These are phyloP conservation scores for Pisolithus sp. DNA, from an alignment of 768 basidiomycete genomes.

Conservation along the genomic window DNA sequence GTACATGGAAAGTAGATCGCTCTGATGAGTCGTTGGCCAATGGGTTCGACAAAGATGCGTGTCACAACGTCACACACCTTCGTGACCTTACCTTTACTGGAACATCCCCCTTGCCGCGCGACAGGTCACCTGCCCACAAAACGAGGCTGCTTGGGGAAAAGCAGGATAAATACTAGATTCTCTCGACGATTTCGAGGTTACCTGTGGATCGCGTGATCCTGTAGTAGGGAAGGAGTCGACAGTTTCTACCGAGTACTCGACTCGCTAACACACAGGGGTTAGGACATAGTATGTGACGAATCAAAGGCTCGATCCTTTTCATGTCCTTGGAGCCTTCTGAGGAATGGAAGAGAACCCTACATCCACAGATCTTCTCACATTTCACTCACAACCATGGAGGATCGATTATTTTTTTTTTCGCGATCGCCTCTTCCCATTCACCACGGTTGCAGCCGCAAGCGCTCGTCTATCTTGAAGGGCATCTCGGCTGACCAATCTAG, in stretches of 20 bases:
- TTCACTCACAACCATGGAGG: conserved; percentile 1
- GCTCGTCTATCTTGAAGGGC: neutral
- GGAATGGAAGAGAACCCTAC: neutral
- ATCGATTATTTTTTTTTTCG: neutral
- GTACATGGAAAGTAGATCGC: conserved; percentile 9
- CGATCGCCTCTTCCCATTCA: neutral
- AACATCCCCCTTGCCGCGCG: no score
- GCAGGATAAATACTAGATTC: conserved; percentile 1
- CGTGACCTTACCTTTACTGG: neutral
- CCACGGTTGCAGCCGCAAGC: neutral
- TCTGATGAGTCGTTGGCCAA: conserved; percentile 1
- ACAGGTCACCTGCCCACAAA: neutral
- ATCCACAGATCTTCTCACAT: neutral
- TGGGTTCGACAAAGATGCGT: neutral
- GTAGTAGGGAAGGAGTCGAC: neutral
- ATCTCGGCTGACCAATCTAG: conserved; percentile 3
- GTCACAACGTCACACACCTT: conserved; percentile 11
- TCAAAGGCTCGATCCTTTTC: neutral
- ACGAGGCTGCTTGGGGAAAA: neutral
- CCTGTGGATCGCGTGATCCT: neutral
- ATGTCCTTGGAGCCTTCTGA: neutral
- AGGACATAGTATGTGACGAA: neutral
- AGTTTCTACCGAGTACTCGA: no score
- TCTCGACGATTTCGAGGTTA: neutral
- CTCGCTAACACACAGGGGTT: neutral